A percentile compares a stretch with the other conserved stretches of the same genome.
Conservation (phyloP, 1,284 basidiomycete genomes). For the Ganoderma multipileum region DNA sequence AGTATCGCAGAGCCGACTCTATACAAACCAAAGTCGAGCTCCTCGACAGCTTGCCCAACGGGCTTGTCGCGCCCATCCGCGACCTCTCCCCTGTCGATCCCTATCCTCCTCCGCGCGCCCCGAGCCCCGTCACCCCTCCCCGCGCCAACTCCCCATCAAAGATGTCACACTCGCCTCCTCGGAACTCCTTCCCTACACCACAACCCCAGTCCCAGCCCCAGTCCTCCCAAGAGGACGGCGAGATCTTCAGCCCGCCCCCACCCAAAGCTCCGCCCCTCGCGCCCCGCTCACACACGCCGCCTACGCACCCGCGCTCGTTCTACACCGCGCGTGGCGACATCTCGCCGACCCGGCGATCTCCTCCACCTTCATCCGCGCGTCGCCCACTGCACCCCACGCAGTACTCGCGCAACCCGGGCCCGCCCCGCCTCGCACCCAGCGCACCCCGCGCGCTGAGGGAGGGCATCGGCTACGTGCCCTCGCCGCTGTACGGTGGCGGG, state of each 20-base stretch:
- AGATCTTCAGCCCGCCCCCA: slow-evolving; percentile 50
- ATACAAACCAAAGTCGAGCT: slow-evolving; percentile 43
- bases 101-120: slow-evolving; percentile 2
- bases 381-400: slow-evolving; percentile 37
- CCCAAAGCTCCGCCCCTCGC: slow-evolving; percentile 41
- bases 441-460: slow-evolving; percentile 60
- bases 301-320: slow-evolving; percentile 56
- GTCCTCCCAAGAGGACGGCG: slow-evolving; percentile 59
- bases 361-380: slow-evolving; percentile 30
- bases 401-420: slow-evolving; percentile 31
- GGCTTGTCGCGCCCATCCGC: slow-evolving; percentile 7
- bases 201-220: slow-evolving; percentile 23
- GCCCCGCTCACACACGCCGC: slow-evolving; percentile 49
- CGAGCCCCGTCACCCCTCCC: slow-evolving; percentile 21
- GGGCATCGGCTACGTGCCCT: slow-evolving; percentile 32
- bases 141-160: slow-evolving; percentile 13
- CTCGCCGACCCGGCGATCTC: slow-evolving; percentile 34
- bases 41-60: slow-evolving; percentile 28
- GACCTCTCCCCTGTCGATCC: slow-evolving; percentile 2
- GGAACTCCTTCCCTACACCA: background rate
- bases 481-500: slow-evolving; percentile 26
- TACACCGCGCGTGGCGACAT: slow-evolving; percentile 34
- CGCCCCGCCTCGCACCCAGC: slow-evolving; percentile 51
- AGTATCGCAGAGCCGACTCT: slow-evolving; percentile 20
- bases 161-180: background rate